phyloP scores from a whole-genome alignment of 2,329 filamentous ascomycete genomes.

The Cadophora luteo-olivacea region DNA sequence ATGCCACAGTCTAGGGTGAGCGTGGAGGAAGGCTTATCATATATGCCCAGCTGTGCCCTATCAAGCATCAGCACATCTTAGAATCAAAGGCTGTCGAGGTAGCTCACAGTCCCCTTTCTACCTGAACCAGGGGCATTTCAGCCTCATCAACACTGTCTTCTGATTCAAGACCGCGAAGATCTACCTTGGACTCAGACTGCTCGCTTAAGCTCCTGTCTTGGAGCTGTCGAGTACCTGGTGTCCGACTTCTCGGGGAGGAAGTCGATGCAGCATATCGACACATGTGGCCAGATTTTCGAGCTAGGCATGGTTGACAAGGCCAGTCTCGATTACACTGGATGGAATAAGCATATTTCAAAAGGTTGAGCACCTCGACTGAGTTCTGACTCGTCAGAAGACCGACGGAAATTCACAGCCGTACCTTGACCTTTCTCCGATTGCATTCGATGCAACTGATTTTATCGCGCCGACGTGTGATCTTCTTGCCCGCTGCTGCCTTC shows the following conservation, averaged over 20 bases:
- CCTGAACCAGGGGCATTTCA: neutral
- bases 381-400: no score
- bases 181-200: neutral
- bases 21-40: neutral
- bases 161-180: neutral
- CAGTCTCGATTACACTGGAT: conserved; percentile 8
- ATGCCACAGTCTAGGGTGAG: neutral
- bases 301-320: conserved; percentile 13
- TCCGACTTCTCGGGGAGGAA: neutral
- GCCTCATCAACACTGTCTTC: neutral
- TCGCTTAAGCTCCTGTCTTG: neutral
- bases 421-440: conserved; percentile 8
- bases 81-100: neutral
- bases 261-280: conserved; percentile 10
- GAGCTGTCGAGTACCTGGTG: neutral
- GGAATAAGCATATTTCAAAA: neutral
- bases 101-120: conserved; percentile 5
- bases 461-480: conserved; percentile 4
- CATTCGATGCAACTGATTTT: conserved; percentile 13
- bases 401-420: no score
- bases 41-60: neutral
- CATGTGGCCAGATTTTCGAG: conserved; percentile 6
- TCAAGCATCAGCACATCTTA: neutral
- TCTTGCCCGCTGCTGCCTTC: neutral
- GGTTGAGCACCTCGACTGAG: neutral